A percentile compares a stretch with the other conserved stretches of the same genome.
Conservation (phyloP, 73 alveolate species). For the Symbiodinium pilosum region DNA sequence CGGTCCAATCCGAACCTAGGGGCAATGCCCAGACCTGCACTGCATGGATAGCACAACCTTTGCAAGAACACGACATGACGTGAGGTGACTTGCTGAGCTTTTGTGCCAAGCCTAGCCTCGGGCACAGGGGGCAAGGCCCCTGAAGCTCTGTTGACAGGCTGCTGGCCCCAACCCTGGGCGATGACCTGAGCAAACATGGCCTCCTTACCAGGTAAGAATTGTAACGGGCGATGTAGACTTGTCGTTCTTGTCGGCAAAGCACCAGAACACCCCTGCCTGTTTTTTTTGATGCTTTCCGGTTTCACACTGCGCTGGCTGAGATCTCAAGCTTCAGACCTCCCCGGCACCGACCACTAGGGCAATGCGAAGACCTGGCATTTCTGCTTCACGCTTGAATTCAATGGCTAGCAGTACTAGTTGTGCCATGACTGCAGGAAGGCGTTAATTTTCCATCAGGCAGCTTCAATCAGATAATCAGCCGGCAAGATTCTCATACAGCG, state of each 20-base stretch:
- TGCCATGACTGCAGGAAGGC: not conserved
- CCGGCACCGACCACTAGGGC: not conserved
- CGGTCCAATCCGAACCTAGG: not conserved
- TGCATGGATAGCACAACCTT: too few relatives aligned
- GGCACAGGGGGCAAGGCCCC: not conserved
- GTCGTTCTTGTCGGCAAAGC: not conserved
- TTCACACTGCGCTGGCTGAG: too few relatives aligned
- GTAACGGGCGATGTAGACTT: too few relatives aligned
- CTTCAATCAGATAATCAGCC: not conserved
- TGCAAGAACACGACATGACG: not conserved
- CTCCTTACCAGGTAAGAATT: too few relatives aligned
- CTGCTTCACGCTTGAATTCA: too few relatives aligned
- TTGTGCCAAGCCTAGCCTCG: not conserved
- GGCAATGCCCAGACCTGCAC: not conserved
- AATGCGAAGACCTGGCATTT: slow-evolving; percentile 4
- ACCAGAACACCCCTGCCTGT: not conserved
- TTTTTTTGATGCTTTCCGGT: too few relatives aligned
- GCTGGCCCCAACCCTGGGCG: slow-evolving; percentile 5
- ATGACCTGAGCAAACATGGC: not conserved
- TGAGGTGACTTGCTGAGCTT: not conserved
- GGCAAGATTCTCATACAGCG: not conserved
- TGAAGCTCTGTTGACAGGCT: not conserved
- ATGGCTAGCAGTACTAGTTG: not conserved
- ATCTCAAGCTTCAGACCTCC: not conserved
- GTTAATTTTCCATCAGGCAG: too few relatives aligned